Percentiles rank a stretch among this genome's conserved stretches.
phyloP scores from a whole-genome alignment of 106 monocot species.

The Hemerocallis citrina region DNA sequence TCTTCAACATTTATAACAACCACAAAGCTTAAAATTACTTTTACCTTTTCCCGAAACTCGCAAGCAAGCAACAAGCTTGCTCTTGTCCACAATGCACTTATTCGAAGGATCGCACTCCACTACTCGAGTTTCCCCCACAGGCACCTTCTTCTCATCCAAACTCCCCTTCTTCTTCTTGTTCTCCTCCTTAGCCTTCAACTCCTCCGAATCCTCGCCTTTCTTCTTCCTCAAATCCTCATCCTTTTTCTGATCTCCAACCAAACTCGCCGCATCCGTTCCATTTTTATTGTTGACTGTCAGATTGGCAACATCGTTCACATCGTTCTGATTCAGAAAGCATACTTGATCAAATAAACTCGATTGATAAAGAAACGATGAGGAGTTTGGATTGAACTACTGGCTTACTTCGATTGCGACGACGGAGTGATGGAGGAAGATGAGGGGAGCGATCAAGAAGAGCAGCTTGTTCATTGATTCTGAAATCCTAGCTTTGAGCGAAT shows the following conservation, averaged over 20 bases:
- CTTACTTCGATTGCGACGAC: too few relatives aligned
- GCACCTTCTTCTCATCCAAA: slow-evolving; percentile 12
- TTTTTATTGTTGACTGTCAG: background rate
- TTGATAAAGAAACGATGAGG: background rate
- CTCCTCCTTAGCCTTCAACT: background rate
- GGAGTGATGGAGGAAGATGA: too few relatives aligned
- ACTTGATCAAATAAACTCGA: background rate
- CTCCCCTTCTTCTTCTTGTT: background rate
- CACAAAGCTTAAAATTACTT: too few relatives aligned
- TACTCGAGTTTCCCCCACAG: slow-evolving; percentile 11
- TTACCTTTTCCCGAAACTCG: slow-evolving; percentile 78
- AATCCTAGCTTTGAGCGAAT: too few relatives aligned
- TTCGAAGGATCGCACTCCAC: slow-evolving; percentile 57
- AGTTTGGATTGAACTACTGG: too few relatives aligned
- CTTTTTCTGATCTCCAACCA: slow-evolving; percentile 3
- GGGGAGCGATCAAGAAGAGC: too few relatives aligned
- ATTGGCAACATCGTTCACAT: background rate
- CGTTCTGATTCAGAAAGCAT: slow-evolving; percentile 2
- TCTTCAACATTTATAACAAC: too few relatives aligned
- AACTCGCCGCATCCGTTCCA: background rate
- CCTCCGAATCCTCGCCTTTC: slow-evolving; percentile 3
- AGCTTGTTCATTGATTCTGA: too few relatives aligned
- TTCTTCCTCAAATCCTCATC: slow-evolving; percentile 6
- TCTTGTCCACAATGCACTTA: slow-evolving; percentile 49
- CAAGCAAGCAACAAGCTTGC: slow-evolving; percentile 64